Percentiles rank a stretch among this genome's conserved stretches.
These are phyloP conservation scores for Excoecaria agallocha DNA, from an alignment of 345 rosid genomes.

Conservation along the genomic window DNA sequence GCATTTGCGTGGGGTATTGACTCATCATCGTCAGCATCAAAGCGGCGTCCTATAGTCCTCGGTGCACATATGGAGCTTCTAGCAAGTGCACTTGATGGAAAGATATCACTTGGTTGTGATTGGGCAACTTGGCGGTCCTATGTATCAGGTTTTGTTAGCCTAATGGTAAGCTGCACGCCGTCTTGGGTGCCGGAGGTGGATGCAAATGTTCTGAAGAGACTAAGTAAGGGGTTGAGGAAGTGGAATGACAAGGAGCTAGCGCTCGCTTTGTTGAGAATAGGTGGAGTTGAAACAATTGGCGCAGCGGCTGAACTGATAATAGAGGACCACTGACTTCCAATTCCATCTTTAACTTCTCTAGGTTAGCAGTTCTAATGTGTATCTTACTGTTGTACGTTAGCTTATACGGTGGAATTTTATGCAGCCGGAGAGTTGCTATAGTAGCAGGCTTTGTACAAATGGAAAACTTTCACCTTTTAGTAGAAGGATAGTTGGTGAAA, in stretches of 20 bases:
- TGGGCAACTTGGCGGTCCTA: conserved; percentile 78
- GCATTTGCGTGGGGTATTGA: conserved; percentile 94
- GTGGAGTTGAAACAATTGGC: conserved; percentile 61
- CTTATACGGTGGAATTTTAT: neutral
- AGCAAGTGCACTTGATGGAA: conserved; percentile 82
- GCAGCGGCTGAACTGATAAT: conserved; percentile 73
- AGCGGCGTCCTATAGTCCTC: conserved; percentile 67
- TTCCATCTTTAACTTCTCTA: neutral
- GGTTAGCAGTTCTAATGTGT: neutral
- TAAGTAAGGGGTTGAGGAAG: conserved; percentile 74
- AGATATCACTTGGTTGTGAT: conserved; percentile 83
- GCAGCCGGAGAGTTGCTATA: neutral
- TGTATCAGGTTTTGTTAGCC: conserved; percentile 70
- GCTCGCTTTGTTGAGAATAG: conserved; percentile 62
- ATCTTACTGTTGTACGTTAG: conserved; percentile 4
- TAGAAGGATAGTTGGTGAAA: neutral
- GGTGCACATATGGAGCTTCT: conserved; percentile 75
- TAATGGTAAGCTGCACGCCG: conserved; percentile 69
- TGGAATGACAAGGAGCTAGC: conserved; percentile 91
- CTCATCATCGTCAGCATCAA: conserved; percentile 57
- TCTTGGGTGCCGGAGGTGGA: conserved; percentile 81
- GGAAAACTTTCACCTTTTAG: neutral
- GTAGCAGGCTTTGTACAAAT: neutral
- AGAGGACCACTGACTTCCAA: conserved; percentile 14
- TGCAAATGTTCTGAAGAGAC: conserved; percentile 65